Percentiles rank a stretch among this genome's conserved stretches.
Conservation (phyloP, 1,284 basidiomycete species). For the Coriolopsis trogii region DNA sequence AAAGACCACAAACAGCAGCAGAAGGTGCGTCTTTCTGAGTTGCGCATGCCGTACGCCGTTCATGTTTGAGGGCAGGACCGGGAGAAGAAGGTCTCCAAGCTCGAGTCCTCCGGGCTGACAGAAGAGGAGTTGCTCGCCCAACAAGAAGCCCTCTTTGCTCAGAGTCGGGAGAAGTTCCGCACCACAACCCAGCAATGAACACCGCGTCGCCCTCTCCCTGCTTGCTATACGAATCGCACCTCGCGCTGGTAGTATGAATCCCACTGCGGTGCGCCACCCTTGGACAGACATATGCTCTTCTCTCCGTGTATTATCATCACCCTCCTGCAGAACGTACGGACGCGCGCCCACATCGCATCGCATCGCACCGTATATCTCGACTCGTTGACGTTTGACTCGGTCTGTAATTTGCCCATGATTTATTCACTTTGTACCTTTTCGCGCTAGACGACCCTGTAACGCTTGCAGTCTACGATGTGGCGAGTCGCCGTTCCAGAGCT, state of each 20-base stretch:
- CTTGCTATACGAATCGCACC: neutral
- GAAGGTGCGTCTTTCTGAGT: slow-evolving; percentile 60
- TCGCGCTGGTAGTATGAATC: no score
- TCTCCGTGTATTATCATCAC: slow-evolving; percentile 27
- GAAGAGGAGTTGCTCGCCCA: slow-evolving; percentile 88
- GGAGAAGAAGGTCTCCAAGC: slow-evolving; percentile 87
- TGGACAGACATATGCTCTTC: slow-evolving; percentile 23
- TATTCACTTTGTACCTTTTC: slow-evolving; percentile 30
- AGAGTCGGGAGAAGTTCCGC: slow-evolving; percentile 77
- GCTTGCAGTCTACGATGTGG: slow-evolving; percentile 58
- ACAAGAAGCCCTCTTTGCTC: slow-evolving; percentile 92
- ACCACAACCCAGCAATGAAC: slow-evolving; percentile 44
- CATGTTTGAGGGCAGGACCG: slow-evolving; percentile 58
- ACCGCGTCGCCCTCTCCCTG: neutral
- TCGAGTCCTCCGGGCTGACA: slow-evolving; percentile 89
- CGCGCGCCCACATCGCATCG: no score
- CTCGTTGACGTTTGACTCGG: slow-evolving; percentile 14
- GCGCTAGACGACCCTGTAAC: slow-evolving; percentile 38
- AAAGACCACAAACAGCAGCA: slow-evolving; percentile 95
- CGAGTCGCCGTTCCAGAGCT: slow-evolving; percentile 71
- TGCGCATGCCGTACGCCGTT: slow-evolving; percentile 9
- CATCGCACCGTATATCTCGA: slow-evolving; percentile 16
- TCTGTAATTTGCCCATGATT: slow-evolving; percentile 31
- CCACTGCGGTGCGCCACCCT: no score
- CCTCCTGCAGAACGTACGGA: slow-evolving; percentile 14